Evolutionary conservation across 192 early-diverging fungal species (phyloP), one percentile per base, ranked within the genome.

Genomic region (Phlyctochytrium arcticum): DNA sequence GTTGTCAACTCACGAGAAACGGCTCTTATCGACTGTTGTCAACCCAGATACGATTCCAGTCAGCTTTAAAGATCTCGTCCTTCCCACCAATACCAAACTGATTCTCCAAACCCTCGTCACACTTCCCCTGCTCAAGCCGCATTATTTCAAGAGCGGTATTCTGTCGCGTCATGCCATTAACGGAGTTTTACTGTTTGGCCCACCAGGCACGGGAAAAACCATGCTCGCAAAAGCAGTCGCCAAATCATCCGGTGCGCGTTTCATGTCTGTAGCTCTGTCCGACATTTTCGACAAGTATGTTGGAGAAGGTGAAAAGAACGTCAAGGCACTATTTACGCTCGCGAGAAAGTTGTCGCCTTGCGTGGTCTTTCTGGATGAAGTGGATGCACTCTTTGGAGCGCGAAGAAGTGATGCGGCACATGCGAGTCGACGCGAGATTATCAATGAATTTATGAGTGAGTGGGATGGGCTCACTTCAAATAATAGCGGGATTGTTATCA

Each of bases 261-360:
- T 99, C 70, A 96, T 99, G 76, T 92, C 89, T 67, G 80, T 99
- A 68, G 90, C 93, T 51, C 81, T 98, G 21, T 92, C 90, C 2
- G 93, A 95, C 27, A 74, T 99, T 57, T 94, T 92, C 27, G 97
- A 99, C 74, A 98, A 99, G 76, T 99, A 93, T 71, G 89, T 96
- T 23, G 96, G 96, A 19, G 93, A 98, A 71, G 92, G 94, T 19
- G 96, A 98, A 69, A 98, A 98, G 80, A 93, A 94, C 58, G 95
- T 95, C 7, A 78, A 88, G 53, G 96, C 93, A 0, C 80, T 98
- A 30, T 98, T 98, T 65, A 89, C 91, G 29, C 76, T 97, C 26
- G 96, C 96, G 2, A 69, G 96, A 27, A 94, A 94, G 66, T 69
- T 96, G 1, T 80, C 89, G 10, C 96, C 96, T 3, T 98, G 96